These are phyloP conservation scores for Copromyces sp. DNA, from an alignment of 495 filamentous ascomycete species.

Conservation along the genomic window DNA sequence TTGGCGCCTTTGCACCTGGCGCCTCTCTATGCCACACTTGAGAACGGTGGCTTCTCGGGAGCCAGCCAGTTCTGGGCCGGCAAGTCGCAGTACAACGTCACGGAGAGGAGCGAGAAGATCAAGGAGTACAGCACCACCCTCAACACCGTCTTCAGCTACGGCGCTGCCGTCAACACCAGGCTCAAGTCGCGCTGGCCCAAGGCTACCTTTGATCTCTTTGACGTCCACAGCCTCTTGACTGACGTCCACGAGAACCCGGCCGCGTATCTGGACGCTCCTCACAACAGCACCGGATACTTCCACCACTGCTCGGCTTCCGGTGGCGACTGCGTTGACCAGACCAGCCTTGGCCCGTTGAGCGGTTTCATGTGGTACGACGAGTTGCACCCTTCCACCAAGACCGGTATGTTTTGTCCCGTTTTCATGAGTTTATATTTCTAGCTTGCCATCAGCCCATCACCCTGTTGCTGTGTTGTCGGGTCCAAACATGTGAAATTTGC, in stretches of 20 bases:
- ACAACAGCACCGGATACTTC: constrained; percentile 51
- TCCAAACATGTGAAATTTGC: neutral
- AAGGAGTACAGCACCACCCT: constrained; percentile 46
- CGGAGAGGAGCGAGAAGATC: constrained; percentile 44
- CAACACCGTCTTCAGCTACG: constrained; percentile 54
- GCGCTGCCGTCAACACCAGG: constrained; percentile 43
- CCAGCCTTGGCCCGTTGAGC: constrained; percentile 16
- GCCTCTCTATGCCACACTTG: constrained; percentile 47
- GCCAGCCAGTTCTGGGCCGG: constrained; percentile 48
- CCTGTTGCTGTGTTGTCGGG: neutral
- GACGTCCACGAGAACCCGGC: constrained; percentile 53
- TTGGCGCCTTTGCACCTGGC: constrained; percentile 49
- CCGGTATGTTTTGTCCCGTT: constrained; percentile 32
- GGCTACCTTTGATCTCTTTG: constrained; percentile 51
- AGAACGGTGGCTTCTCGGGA: constrained; percentile 35
- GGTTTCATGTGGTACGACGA: constrained; percentile 49
- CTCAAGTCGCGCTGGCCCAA: constrained; percentile 47
- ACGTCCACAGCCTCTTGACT: constrained; percentile 51
- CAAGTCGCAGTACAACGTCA: constrained; percentile 43
- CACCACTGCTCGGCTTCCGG: constrained; percentile 38
- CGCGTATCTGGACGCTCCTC: constrained; percentile 49
- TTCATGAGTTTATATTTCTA: constrained; percentile 27
- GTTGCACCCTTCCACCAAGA: constrained; percentile 56
- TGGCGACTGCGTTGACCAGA: constrained; percentile 22
- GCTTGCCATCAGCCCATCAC: constrained; percentile 33